Conservation (phyloP, 2,329 filamentous ascomycete species). For the Madurella mycetomatis region DNA sequence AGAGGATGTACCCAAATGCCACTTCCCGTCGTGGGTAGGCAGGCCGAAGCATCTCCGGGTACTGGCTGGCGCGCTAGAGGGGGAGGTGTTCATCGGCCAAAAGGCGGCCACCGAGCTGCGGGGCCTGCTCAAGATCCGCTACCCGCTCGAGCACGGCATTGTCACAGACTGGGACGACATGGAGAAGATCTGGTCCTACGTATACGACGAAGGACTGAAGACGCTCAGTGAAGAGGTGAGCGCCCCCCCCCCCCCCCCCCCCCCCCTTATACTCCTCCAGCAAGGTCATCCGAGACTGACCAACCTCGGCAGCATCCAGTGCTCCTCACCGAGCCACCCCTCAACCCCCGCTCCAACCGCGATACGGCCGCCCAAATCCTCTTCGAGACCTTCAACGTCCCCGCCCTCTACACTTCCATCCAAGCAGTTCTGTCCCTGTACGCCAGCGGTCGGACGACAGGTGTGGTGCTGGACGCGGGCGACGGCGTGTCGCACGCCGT, state of each 20-base stretch:
- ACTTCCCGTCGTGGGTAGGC: slow-evolving; percentile 95
- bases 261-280: too few species aligned
- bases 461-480: slow-evolving; percentile 90
- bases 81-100: slow-evolving; percentile 94
- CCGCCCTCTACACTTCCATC: slow-evolving; percentile 92
- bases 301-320: slow-evolving; percentile 69
- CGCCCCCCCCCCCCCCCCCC: too few species aligned
- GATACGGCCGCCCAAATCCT: slow-evolving; percentile 96
- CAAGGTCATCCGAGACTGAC: background rate
- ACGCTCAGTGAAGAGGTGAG: slow-evolving; percentile 91
- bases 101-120: slow-evolving; percentile 82
- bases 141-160: slow-evolving; percentile 94
- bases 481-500: slow-evolving; percentile 97
- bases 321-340: slow-evolving; percentile 87
- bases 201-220: slow-evolving; percentile 93
- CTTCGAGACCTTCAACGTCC: slow-evolving; percentile 98
- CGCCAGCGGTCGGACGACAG: slow-evolving; percentile 90
- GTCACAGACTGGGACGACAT: slow-evolving; percentile 99
- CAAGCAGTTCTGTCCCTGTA: slow-evolving; percentile 96
- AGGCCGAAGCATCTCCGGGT: slow-evolving; percentile 93
- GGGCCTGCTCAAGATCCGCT: slow-evolving; percentile 90
- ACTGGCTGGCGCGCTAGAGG: slow-evolving; percentile 92
- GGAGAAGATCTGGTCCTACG: slow-evolving; percentile 98
- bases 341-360: slow-evolving; percentile 93
- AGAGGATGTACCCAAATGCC: slow-evolving; percentile 92